Percentiles rank a stretch among this genome's conserved stretches.
Evolutionary conservation across 2,329 filamentous ascomycete species (phyloP).

Genomic region (Leptographium wingfieldii): DNA sequence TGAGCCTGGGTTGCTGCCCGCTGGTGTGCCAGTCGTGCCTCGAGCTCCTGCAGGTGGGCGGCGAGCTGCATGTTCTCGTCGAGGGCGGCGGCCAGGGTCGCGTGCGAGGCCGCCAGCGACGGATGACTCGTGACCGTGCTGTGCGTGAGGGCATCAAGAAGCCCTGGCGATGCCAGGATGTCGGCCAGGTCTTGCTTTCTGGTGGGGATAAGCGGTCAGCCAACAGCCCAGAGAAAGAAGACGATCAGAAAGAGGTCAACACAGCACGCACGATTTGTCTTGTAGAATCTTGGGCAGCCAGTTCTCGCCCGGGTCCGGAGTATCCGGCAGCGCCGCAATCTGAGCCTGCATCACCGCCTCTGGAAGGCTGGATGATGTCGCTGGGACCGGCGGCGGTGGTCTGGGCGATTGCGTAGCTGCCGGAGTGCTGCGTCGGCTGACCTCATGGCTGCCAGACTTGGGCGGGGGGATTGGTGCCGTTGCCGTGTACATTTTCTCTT

Average conservation of each 20-base stretch:
- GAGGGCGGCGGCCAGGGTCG: slow-evolving; percentile 51
- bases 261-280: slow-evolving; percentile 60
- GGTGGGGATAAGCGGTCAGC: neutral
- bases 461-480: slow-evolving; percentile 58
- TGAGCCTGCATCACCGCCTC: slow-evolving; percentile 16
- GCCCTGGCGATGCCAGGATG: slow-evolving; percentile 48
- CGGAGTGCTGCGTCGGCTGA: slow-evolving; percentile 54
- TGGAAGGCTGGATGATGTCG: slow-evolving; percentile 12
- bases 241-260: neutral
- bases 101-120: slow-evolving; percentile 53
- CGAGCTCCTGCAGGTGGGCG: slow-evolving; percentile 45
- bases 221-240: neutral
- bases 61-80: slow-evolving; percentile 61
- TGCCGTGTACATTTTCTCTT: slow-evolving; percentile 29
- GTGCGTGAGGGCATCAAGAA: slow-evolving; percentile 65
- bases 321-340: slow-evolving; percentile 20
- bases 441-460: slow-evolving; percentile 57
- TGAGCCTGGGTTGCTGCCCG: slow-evolving; percentile 66
- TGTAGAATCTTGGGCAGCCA: slow-evolving; percentile 70
- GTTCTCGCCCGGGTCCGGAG: slow-evolving; percentile 50
- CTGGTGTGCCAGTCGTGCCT: slow-evolving; percentile 42
- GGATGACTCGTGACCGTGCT: slow-evolving; percentile 56
- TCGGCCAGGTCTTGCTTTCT: slow-evolving; percentile 70
- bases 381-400: slow-evolving; percentile 25
- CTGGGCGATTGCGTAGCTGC: slow-evolving; percentile 32